Evolutionary conservation across 345 rosid species (phyloP).

Genomic region (Combretum micranthum): DNA sequence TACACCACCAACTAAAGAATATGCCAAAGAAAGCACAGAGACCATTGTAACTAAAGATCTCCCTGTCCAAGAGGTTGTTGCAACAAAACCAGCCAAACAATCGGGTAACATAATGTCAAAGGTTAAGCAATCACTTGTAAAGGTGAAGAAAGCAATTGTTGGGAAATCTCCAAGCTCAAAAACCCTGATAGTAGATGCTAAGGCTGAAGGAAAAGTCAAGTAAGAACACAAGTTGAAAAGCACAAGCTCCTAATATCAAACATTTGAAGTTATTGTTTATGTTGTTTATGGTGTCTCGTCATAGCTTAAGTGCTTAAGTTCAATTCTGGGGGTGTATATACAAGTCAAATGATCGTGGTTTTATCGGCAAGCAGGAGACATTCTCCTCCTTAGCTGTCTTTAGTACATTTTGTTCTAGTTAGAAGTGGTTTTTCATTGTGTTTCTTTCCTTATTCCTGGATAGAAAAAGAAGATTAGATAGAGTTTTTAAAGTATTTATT

Average conservation of each 20-base stretch:
- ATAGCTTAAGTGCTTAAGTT: too few species aligned
- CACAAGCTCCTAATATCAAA: not conserved
- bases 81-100: constrained; percentile 37
- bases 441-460: not conserved
- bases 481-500: constrained; percentile 5
- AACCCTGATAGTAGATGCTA: constrained; percentile 32
- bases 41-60: constrained; percentile 29
- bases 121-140: constrained; percentile 70
- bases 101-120: constrained; percentile 62
- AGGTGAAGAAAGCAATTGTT: constrained; percentile 70
- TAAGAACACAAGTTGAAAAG: constrained; percentile 13
- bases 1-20: constrained; percentile 8
- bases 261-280: constrained; percentile 1
- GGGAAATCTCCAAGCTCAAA: constrained; percentile 78
- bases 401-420: not conserved
- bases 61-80: constrained; percentile 31
- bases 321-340: too few species aligned
- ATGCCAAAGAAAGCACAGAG: constrained; percentile 23
- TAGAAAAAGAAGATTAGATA: constrained; percentile 9
- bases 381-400: too few species aligned
- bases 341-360: too few species aligned
- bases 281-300: not conserved
- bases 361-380: too few species aligned
- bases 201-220: constrained; percentile 43
- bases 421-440: not conserved